Evolutionary conservation across 176 grass and related monocot species (phyloP).

Genomic region (Saccharum officinarum): DNA sequence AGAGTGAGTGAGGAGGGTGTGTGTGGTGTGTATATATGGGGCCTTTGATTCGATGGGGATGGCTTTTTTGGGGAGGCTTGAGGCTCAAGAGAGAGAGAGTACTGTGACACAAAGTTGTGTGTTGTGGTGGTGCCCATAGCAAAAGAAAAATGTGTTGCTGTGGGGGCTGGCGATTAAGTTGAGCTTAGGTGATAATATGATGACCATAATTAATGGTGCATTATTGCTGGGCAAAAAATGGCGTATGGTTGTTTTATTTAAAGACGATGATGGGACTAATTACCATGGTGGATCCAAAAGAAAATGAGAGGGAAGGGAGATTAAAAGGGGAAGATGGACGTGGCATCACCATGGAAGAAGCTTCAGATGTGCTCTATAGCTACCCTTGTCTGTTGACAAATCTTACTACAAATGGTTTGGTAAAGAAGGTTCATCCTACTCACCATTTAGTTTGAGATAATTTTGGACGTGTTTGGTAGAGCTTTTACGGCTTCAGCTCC

Average conservation of each 20-base stretch:
- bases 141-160: neutral
- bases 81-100: constrained; percentile 8
- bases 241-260: neutral
- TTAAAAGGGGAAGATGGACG: neutral
- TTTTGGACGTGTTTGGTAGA: neutral
- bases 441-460: neutral
- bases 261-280: neutral
- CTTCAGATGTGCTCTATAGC: neutral
- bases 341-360: neutral
- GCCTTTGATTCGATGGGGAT: neutral
- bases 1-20: neutral
- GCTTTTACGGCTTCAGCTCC: too few species aligned
- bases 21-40: neutral
- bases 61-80: constrained; percentile 24
- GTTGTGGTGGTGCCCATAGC: neutral
- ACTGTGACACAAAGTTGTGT: neutral
- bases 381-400: neutral
- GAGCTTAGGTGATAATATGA: constrained; percentile 10
- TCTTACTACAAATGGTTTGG: neutral
- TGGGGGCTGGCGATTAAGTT: constrained; percentile 11
- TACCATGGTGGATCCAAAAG: neutral
- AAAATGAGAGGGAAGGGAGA: neutral
- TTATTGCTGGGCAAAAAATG: neutral
- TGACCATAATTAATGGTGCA: constrained; percentile 20
- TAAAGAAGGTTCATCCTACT: neutral